Evolutionary conservation across 2,329 filamentous ascomycete genomes (phyloP), one percentile per base, ranked within the genome.

Genomic region (Phaeosphaeria sp.): DNA sequence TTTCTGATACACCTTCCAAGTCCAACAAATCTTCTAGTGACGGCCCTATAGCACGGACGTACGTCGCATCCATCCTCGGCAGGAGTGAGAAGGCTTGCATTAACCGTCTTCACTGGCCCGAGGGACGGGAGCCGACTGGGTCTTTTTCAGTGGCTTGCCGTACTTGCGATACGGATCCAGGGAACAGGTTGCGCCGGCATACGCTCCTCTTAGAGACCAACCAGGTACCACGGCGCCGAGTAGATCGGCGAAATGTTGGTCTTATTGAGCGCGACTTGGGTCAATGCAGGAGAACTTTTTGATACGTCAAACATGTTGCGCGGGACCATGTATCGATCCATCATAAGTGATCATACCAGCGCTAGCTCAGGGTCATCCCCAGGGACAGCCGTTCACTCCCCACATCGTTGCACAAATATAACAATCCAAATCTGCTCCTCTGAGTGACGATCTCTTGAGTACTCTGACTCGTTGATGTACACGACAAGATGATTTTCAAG

Each of bases 401-500:
- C 30, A 6, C 30, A 11, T 36, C 30, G 30, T 36, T 36, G 30
- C 30, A 36, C 30, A 36, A 36, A 3, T 11, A 36, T 36, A 36
- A 36, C 30, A 7, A 36, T 36, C 30, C 30, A 15, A 36, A 36
- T 36, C 30, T 44, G 18, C 21, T 44, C 42, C 42, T 44, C 42
- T 10, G 42, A 44, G 42, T 20, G 21, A 44, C 41, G 41, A 43
- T 18, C 41, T 20, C 41, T 20, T 18, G 18, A 44, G 42, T 22
- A 44, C 42, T 30, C 25, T 33, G 23, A 33, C 17, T 33, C 25
- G 1, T 11, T 11, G 11, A 36, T 6, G 13, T 36, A 36, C 11
- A 33, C 25, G n/a, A 15, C 50, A 46, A 25, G 41, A 67, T 66
- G 60, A 54, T 62, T 41, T 69, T 68, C 55, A 27, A 57, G 3